These are phyloP conservation scores for Claviceps sp. DNA, from an alignment of 2,329 filamentous ascomycete species.

Conservation along the genomic window DNA sequence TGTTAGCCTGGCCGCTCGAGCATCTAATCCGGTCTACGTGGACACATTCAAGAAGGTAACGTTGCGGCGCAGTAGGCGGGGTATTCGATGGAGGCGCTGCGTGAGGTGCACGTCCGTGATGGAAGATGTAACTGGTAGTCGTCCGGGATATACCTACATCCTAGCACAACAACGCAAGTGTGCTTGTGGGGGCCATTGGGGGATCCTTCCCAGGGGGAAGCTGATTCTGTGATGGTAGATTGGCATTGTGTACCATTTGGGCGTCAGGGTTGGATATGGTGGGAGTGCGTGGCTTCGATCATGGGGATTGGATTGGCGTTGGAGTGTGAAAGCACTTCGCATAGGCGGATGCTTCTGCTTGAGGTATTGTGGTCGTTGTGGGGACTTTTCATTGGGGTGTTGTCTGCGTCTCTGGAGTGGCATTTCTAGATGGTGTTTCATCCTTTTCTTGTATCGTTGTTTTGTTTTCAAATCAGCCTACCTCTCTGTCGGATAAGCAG, in stretches of 20 bases:
- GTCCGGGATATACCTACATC: constrained; percentile 39
- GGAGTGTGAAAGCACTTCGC: background rate
- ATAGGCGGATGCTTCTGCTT: too few species aligned
- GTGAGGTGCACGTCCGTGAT: constrained; percentile 52
- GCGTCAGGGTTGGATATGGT: too few species aligned
- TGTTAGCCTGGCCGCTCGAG: constrained; percentile 28
- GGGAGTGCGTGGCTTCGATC: background rate
- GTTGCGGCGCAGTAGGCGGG: constrained; percentile 22
- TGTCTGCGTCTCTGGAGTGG: too few species aligned
- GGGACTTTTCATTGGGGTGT: too few species aligned
- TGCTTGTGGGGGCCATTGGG: constrained; percentile 41
- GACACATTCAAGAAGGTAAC: constrained; percentile 48
- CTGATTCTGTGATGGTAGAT: constrained; percentile 8
- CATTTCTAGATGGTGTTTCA: too few species aligned
- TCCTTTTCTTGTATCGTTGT: too few species aligned
- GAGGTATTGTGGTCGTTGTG: too few species aligned
- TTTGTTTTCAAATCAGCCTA: too few species aligned
- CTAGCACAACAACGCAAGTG: constrained; percentile 41
- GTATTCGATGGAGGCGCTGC: constrained; percentile 23
- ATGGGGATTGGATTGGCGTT: background rate
- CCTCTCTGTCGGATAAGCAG: too few species aligned
- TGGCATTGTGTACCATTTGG: background rate
- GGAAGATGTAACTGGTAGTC: constrained; percentile 39
- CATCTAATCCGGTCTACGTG: constrained; percentile 26
- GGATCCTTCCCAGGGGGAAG: constrained; percentile 25